Percentiles rank a stretch among this genome's conserved stretches.
Evolutionary conservation across 2,329 filamentous ascomycete genomes (phyloP).

Genomic region (Epichloe festucae): DNA sequence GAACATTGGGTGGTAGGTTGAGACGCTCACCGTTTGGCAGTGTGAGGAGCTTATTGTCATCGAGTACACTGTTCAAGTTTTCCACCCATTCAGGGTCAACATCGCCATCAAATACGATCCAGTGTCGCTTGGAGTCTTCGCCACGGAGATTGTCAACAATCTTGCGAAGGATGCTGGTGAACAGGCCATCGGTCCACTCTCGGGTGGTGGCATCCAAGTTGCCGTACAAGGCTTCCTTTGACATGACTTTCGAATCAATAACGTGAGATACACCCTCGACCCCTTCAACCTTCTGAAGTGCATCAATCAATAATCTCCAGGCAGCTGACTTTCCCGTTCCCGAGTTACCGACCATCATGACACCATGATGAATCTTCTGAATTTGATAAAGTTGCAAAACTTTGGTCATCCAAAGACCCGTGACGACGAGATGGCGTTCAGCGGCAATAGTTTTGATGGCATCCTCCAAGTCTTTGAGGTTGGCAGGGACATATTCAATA

Average conservation of each 20-base stretch:
- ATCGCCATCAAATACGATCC: slow-evolving; percentile 98
- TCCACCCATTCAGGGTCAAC: slow-evolving; percentile 99
- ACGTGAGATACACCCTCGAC: slow-evolving; percentile 93
- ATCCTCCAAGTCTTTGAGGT: slow-evolving; percentile 63
- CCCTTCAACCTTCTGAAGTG: slow-evolving; percentile 79
- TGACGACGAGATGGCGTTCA: slow-evolving; percentile 79
- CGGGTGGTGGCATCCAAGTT: slow-evolving; percentile 91
- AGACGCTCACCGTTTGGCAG: slow-evolving; percentile 96
- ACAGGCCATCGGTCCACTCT: slow-evolving; percentile 97
- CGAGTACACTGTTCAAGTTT: slow-evolving; percentile 97
- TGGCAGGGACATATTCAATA: slow-evolving; percentile 82
- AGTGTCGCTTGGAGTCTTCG: slow-evolving; percentile 92
- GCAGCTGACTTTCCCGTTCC: slow-evolving; percentile 94
- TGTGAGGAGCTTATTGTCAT: slow-evolving; percentile 97
- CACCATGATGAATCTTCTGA: slow-evolving; percentile 93
- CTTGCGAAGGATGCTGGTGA: slow-evolving; percentile 94
- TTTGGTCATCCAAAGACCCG: slow-evolving; percentile 94
- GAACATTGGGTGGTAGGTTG: slow-evolving; percentile 84
- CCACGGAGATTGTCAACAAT: slow-evolving; percentile 98
- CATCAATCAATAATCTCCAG: slow-evolving; percentile 86
- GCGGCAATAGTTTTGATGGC: slow-evolving; percentile 73
- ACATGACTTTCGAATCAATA: slow-evolving; percentile 99
- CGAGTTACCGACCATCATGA: slow-evolving; percentile 99
- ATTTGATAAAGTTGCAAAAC: slow-evolving; percentile 96
- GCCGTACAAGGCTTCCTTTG: slow-evolving; percentile 93